These are phyloP conservation scores for Monosporascus sp. DNA, from an alignment of 2,329 filamentous ascomycete species.

Conservation along the genomic window DNA sequence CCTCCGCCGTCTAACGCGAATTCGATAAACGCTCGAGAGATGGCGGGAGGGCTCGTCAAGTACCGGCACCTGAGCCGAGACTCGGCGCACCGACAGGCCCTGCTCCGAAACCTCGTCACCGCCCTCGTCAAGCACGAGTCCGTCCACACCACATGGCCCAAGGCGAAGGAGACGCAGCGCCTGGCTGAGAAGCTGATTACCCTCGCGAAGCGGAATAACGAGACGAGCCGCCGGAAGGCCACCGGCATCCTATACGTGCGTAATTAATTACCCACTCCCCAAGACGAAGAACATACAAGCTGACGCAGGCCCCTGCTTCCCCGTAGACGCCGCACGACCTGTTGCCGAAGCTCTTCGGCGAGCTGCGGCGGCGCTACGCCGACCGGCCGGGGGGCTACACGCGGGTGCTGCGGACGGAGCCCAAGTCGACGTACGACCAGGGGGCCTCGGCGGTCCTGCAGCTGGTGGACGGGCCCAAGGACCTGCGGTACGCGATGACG, in stretches of 20 bases:
- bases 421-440: conserved; percentile 77
- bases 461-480: conserved; percentile 87
- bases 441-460: conserved; percentile 87
- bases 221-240: conserved; percentile 70
- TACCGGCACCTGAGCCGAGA: conserved; percentile 83
- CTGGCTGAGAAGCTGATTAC: conserved; percentile 93
- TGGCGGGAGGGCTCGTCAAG: conserved; percentile 83
- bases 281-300: not conserved
- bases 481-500: conserved; percentile 92
- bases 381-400: conserved; percentile 87
- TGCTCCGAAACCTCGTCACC: conserved; percentile 93
- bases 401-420: conserved; percentile 85
- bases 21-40: conserved; percentile 29
- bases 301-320: not conserved
- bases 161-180: conserved; percentile 94
- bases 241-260: conserved; percentile 79
- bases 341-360: conserved; percentile 82
- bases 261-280: conserved; percentile 10
- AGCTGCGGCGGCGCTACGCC: conserved; percentile 73
- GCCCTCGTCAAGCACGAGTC: conserved; percentile 90
- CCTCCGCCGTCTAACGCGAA: conserved; percentile 11
- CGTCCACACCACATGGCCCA: conserved; percentile 91
- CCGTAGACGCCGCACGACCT: conserved; percentile 60
- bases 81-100: conserved; percentile 82
- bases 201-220: conserved; percentile 86